A percentile compares a stretch with the other conserved stretches of the same genome.
These are phyloP conservation scores for Pseudogymnoascus sp. DNA, from an alignment of 2,329 filamentous ascomycete species.

Conservation along the genomic window DNA sequence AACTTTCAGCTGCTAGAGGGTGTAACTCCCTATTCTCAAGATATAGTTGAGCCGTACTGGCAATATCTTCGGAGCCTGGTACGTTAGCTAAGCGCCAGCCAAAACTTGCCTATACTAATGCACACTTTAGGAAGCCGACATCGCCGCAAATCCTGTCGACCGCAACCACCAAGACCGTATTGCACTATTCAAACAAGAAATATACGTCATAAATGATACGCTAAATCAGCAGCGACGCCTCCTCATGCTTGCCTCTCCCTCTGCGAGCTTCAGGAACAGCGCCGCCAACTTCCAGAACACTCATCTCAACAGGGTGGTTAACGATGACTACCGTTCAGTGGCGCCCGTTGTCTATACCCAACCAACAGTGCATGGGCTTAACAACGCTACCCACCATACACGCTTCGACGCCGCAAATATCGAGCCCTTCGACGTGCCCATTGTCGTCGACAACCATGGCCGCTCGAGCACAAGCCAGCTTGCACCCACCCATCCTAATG, in stretches of 20 bases:
- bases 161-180: constrained; percentile 18
- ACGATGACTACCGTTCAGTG: not conserved
- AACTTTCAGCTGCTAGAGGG: constrained; percentile 16
- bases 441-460: not conserved
- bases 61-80: constrained; percentile 18
- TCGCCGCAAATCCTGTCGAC: constrained; percentile 17
- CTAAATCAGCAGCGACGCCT: constrained; percentile 14
- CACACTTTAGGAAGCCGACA: constrained; percentile 14
- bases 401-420: not conserved
- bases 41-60: constrained; percentile 16
- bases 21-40: constrained; percentile 10
- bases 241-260: not conserved
- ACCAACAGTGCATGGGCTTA: not conserved
- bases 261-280: not conserved
- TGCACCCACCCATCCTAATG: constrained; percentile 10
- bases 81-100: not conserved
- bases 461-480: not conserved
- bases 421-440: not conserved
- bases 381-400: not conserved
- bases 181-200: constrained; percentile 18
- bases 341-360: not conserved
- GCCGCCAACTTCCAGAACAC: not conserved
- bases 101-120: not conserved
- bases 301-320: not conserved
- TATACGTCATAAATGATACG: constrained; percentile 17